Conservation (phyloP, 257 asterid species). For the Forsythia suspensa region DNA sequence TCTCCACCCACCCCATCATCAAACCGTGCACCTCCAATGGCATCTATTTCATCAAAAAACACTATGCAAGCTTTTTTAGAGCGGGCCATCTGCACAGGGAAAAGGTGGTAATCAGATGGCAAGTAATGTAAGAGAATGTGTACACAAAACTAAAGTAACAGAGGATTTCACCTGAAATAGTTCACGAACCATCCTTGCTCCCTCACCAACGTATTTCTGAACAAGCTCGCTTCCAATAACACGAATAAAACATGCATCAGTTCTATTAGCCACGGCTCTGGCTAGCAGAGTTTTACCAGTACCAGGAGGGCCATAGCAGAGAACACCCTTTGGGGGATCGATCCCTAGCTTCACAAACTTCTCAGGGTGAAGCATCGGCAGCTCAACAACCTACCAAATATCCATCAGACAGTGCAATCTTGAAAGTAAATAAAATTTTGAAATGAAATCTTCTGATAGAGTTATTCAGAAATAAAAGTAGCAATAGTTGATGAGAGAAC, state of each 20-base stretch:
- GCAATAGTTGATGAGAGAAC: neutral
- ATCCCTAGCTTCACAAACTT: conserved; percentile 96
- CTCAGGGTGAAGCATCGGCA: conserved; percentile 99
- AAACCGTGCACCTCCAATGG: conserved; percentile 97
- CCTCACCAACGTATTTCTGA: conserved; percentile 98
- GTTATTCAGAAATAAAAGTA: neutral
- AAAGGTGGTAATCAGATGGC: conserved; percentile 4
- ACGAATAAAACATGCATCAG: conserved; percentile 97
- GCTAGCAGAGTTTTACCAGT: conserved; percentile 96
- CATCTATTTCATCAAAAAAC: conserved; percentile 94
- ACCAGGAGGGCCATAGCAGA: conserved; percentile 98
- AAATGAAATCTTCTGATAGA: neutral
- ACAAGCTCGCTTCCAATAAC: conserved; percentile 99
- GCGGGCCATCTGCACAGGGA: conserved; percentile 83
- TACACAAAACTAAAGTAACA: neutral
- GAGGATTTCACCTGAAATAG: conserved; percentile 73
- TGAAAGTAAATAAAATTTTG: neutral
- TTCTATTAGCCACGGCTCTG: conserved; percentile 96
- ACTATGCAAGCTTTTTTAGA: conserved; percentile 98
- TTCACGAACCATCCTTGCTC: conserved; percentile 99
- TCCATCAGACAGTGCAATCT: neutral
- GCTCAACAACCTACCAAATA: conserved; percentile 78
- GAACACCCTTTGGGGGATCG: conserved; percentile 98
- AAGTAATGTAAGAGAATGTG: neutral
- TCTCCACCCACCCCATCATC: conserved; percentile 99